Base-by-base conservation (phyloP, 2,329 filamentous ascomycete species). In the Aspergillus tamarii region DNA sequence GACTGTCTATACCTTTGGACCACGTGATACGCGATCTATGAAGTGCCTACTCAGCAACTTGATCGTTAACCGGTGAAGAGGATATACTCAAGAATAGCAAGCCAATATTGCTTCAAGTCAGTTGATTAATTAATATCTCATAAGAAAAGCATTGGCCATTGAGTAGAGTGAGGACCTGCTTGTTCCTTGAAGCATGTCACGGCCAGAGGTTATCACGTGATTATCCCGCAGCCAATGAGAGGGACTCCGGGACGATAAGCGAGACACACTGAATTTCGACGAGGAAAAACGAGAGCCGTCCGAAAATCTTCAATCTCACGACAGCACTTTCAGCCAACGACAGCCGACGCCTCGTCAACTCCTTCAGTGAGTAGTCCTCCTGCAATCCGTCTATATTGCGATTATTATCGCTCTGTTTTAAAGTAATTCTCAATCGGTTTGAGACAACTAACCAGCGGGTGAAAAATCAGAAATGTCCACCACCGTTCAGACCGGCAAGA, bases 401-500 rank as follows among this genome's bases (percentile, higher is more conserved):
- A 32, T 50, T 5, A 23, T 14, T 12, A 19, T 55, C 19, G 53
- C 43, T 36, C 41, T 61, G 19, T 11, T 11, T 39, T 54, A 39
- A 36, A 36, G 6, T 16, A 36, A 8, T 16, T 36, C 12, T 36
- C 30, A 41, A n/a, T 41, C 39, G 39, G 52, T 39, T 55, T 39
- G 32, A 36, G 34, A 32, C 11, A 2, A 36, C 46, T n/a, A 60
- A 55, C 58, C 36, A 45, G 45, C 34, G 11, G 34, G 43, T 45
- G 43, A 14, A 43, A 36, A 48, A 9, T 21, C 80, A 88, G 84
- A 85, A 81, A 91, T 91, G 88, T 89, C 88, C 77, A 87, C 84
- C 79, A 79, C 82, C 73, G 73, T 78, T 78, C 82, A 90, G 89
- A 85, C 84, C 77, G 85, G 83, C 82, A 91, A 90, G 87, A 91